These are phyloP conservation scores for Neonectria magnoliae DNA, from an alignment of 2,329 filamentous ascomycete genomes.

Conservation along the genomic window DNA sequence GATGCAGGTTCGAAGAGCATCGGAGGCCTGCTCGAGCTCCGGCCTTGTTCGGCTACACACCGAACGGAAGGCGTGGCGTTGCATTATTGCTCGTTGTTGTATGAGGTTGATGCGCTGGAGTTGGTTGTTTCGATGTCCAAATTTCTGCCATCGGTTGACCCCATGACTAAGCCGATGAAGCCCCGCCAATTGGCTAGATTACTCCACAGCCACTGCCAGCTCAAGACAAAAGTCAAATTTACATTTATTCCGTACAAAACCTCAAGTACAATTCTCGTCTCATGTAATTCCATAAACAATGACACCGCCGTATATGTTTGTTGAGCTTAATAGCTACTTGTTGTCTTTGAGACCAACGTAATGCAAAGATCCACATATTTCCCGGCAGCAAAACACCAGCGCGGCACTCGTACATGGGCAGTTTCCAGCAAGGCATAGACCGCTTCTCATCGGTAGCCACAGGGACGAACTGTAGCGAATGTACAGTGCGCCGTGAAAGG, in stretches of 20 bases:
- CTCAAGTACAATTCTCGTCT: neutral
- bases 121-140: slow-evolving; percentile 29
- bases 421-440: slow-evolving; percentile 24
- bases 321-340: slow-evolving; percentile 37
- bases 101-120: slow-evolving; percentile 30
- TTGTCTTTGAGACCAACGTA: slow-evolving; percentile 31
- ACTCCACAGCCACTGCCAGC: neutral
- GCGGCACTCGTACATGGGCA: slow-evolving; percentile 25
- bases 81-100: slow-evolving; percentile 46
- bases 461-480: slow-evolving; percentile 25
- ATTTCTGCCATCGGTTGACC: slow-evolving; percentile 30
- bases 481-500: slow-evolving; percentile 32
- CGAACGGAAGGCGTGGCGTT: slow-evolving; percentile 52
- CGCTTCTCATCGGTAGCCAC: slow-evolving; percentile 21
- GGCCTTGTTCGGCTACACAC: slow-evolving; percentile 49
- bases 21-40: slow-evolving; percentile 46
- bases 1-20: slow-evolving; percentile 47
- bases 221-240: neutral
- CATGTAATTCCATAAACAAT: slow-evolving; percentile 13
- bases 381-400: slow-evolving; percentile 30
- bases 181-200: slow-evolving; percentile 24
- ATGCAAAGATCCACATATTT: slow-evolving; percentile 36
- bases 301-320: slow-evolving; percentile 23
- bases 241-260: neutral
- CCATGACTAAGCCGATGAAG: slow-evolving; percentile 37